Base-by-base conservation (phyloP, 2,329 filamentous ascomycete genomes). In the Venturia oleaginea region DNA sequence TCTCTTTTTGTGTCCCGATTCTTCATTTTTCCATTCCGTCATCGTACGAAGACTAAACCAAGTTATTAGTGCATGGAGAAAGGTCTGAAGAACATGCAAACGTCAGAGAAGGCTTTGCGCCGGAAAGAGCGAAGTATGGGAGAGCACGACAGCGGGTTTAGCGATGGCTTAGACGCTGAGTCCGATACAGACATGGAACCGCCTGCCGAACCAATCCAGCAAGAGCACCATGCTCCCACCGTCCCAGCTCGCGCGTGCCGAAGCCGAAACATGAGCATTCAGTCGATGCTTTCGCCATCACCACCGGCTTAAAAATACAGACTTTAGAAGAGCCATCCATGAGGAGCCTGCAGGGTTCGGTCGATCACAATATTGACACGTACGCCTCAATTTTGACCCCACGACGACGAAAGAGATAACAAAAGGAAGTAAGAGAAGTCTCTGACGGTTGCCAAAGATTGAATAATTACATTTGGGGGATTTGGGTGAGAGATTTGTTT, bases 41-140 rank as follows among this genome's bases (percentile, higher is more conserved):
- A 32, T 19, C 19, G 1, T 54, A 22, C 22, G 59, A 57, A 11
- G 27, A 57, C 51, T 34, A 11, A 34, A 3, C 2, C 4, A 37
- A 34, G 30, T 34, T 13, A 2, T 34, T 68, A 93, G 90, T 91
- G 89, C 77, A 90, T 94, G 86, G 86, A 89, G 73, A 89, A 89
- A 72, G 90, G 91, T 42, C 79, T 93, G 70, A 93, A 92, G 78
- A 92, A 90, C 75, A 82, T 94, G 65, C 86, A 88, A 73, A 85
- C 86, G 69, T 84, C 86, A 62, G 82, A 86, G 68, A 84, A 89
- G 67, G 83, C 86, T 64, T 85, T 83, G 65, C 81, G 84, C 65
- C 84, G 86, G 68, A 86, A 86, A 70, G 86, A 86, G 77, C 84
- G 84, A 80, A 77, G 76, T 77, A 78, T 72, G 71, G 72, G 72